Evolutionary conservation across 2,329 filamentous ascomycete species (phyloP), one percentile per base, ranked within the genome.

Genomic region (Ophiobolus disseminans): DNA sequence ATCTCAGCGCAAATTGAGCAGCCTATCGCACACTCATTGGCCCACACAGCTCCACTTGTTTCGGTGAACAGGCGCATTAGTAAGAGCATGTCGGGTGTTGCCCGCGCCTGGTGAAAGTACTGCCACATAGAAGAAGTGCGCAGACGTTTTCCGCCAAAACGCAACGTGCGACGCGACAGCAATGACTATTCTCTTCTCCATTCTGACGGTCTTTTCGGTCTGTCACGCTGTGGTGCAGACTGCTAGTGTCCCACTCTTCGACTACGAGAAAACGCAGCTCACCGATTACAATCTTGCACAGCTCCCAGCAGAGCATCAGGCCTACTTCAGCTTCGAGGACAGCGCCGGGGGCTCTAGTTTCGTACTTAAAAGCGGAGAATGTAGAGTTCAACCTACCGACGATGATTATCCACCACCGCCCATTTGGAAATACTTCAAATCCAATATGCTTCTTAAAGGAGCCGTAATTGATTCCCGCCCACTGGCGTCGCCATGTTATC

Each of bases 261-360:
- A 28, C 13, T 50, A 45, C 26, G 49, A 56, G 23, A 50, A 30
- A 6, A 48, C 43, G 13, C 48, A 53, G 37, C 39, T 53, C 22
- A 56, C 53, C 2, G 45, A 53, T 19, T 21, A 40, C 4, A 16
- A 25, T 10, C 16, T 56, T n/a, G 45, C 37, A 9, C 14, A 20
- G 1, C 26, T 56, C 7, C 34, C 45, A 3, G n/a, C 17, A 3
- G 39, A 43, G 8, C 45, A 56, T 19, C 45, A 42, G 35, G 38
- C 35, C 16, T 35, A 53, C 25, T 44, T 56, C n/a, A 35, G 35
- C 19, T 56, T 53, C 26, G 53, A 48, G 34, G 49, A 50, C 16
- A 25, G 14, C 19, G 48, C 48, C 9, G 45, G 52, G 13, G 21
- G 30, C n/a, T 37, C 37, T 7, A 40, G 14, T 22, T 32, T 41